phyloP scores from a whole-genome alignment of 768 basidiomycete genomes.

The Leccinum variicolor region DNA sequence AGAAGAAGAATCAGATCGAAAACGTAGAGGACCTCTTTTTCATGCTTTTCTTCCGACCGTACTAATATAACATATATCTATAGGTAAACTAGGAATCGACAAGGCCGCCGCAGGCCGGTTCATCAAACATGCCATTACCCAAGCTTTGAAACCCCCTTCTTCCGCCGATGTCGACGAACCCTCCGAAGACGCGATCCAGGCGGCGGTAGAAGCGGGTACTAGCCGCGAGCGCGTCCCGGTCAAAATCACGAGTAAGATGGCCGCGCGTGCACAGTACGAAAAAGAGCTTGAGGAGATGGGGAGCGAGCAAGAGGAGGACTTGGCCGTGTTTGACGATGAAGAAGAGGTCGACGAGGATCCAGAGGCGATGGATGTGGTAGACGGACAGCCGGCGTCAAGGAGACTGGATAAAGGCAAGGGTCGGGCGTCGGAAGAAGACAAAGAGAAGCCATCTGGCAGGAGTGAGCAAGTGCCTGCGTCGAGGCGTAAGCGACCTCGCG shows the following conservation, averaged over 20 bases:
- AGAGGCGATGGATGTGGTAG: conserved; percentile 7
- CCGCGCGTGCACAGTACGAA: too few relatives aligned
- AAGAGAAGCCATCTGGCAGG: too few relatives aligned
- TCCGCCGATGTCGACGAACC: conserved; percentile 31
- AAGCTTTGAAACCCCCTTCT: conserved; percentile 40
- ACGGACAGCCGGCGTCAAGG: background rate
- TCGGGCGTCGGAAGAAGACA: conserved; percentile 32
- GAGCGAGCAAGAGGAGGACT: conserved; percentile 44
- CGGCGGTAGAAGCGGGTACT: too few relatives aligned
- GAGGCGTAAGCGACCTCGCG: conserved; percentile 54
- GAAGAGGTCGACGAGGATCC: conserved; percentile 6
- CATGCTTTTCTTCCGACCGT: too few relatives aligned
- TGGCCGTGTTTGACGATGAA: conserved; percentile 36
- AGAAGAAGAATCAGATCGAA: conserved; percentile 60
- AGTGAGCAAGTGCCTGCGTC: conserved; percentile 12
- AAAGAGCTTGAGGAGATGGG: too few relatives aligned
- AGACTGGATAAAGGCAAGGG: conserved; percentile 36
- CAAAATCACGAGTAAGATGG: conserved; percentile 64
- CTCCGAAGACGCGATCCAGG: background rate
- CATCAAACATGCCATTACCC: conserved; percentile 79
- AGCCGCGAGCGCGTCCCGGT: conserved; percentile 38
- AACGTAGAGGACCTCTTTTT: conserved; percentile 25
- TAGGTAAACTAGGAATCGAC: conserved; percentile 54
- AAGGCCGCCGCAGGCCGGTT: conserved; percentile 77
- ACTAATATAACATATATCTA: too few relatives aligned